Base-by-base conservation (phyloP, 2,329 filamentous ascomycete genomes). In the Cladosporium sp. region DNA sequence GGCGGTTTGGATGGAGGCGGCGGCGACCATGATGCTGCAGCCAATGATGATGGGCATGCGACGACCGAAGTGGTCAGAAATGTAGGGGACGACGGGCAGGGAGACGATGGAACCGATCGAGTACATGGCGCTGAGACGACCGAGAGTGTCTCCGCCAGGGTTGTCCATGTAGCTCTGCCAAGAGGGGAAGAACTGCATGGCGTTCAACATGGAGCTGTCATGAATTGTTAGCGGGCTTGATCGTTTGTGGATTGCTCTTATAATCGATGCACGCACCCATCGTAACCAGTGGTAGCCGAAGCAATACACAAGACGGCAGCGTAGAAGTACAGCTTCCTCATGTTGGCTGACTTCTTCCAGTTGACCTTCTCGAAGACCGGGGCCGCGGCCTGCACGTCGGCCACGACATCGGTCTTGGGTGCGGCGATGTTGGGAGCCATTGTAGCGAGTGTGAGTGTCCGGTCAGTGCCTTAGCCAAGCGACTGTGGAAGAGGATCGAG, bases 241-340 rank as follows among this genome's bases (percentile, higher is more conserved):
- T 34, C 30, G 30, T 34, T 34, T 34, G 30, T 34, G 30, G 30
- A 34, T 34, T 34, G 30, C 30, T 34, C 30, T 34, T 34, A 34
- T 34, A 34, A 34, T 34, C 30, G 30, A 34, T 34, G 30, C 30
- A 70, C 42, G 52, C 59, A 54, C 30, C 66, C 67, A 51, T 70
- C 68, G 50, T 65, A 70, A 3, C 68, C 67, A 56, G 66, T 69
- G 1, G 56, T 59, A 15, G 66, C 63, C 7, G 61, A 63, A 25
- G 63, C 62, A 36, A 60, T 45, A 55, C 60, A 64, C 54, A 65
- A 55, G 8, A 60, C 47, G 38, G 60, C 58, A 15, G 58, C 40
- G 50, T 59, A 61, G 20, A 65, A 43, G 57, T 64, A 63, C 50
- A 65, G 55, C 28, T 49, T 56, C 43, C 63, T 59, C 30, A 65